A percentile compares a stretch with the other conserved stretches of the same genome.
Conservation (phyloP, 768 basidiomycete species). For the Rhizopogon sp. region DNA sequence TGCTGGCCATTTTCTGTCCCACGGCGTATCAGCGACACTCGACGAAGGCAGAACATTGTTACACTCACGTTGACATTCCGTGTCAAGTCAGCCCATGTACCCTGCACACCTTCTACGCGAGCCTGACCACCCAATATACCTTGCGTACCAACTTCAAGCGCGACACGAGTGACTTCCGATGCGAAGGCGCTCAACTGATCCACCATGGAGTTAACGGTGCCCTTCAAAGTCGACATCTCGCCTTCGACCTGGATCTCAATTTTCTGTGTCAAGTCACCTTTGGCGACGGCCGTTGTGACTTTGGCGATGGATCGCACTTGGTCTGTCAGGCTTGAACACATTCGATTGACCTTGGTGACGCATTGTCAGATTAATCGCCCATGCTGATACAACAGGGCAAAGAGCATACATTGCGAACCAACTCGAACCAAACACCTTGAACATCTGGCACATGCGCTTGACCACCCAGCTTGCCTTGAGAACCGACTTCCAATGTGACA, state of each 20-base stretch:
- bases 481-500: constrained; percentile 82
- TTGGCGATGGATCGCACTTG: constrained; percentile 80
- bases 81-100: constrained; percentile 90
- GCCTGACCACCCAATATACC: constrained; percentile 91
- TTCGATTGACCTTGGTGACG: constrained; percentile 56
- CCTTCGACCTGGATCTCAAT: constrained; percentile 87
- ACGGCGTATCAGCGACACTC: background rate
- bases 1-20: constrained; percentile 80
- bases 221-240: constrained; percentile 82
- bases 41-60: background rate
- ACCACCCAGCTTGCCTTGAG: constrained; percentile 84
- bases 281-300: constrained; percentile 86
- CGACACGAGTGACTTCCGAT: constrained; percentile 76
- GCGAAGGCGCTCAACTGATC: constrained; percentile 86
- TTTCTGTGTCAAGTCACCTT: constrained; percentile 88
- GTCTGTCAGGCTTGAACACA: constrained; percentile 78
- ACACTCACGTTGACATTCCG: constrained; percentile 75
- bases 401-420: constrained; percentile 63
- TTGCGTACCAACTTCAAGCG: constrained; percentile 86
- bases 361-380: constrained; percentile 6
- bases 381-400: background rate
- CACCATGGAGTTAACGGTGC: constrained; percentile 93
- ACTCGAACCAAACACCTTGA: constrained; percentile 86
- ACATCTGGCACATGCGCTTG: constrained; percentile 87
- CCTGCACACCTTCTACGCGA: constrained; percentile 84